Evolutionary conservation across 306 rosid genomes (phyloP).

Genomic region (Acacia acuminata): DNA sequence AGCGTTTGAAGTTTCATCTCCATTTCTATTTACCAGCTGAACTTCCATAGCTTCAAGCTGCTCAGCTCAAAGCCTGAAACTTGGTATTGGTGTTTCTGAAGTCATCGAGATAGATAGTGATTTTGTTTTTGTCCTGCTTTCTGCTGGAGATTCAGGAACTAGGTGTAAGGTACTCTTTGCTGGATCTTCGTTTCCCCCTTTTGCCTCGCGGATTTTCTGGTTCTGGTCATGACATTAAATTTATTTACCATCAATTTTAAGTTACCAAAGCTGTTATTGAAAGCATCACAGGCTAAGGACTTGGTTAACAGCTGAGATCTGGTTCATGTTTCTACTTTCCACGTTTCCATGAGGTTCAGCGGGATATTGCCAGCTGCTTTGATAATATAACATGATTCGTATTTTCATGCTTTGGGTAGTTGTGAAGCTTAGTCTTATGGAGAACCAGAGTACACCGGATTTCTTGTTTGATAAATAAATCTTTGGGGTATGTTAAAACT

Average conservation of each 20-base stretch:
- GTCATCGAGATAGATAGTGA: conserved; percentile 39
- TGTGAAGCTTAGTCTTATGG: background rate
- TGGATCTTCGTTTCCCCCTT: conserved; percentile 34
- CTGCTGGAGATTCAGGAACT: conserved; percentile 37
- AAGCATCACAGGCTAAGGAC: background rate
- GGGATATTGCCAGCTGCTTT: background rate
- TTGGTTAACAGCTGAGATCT: conserved; percentile 21
- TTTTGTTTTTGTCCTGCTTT: background rate
- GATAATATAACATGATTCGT: background rate
- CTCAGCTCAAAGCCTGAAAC: conserved; percentile 3
- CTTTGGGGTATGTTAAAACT: background rate
- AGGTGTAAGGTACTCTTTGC: conserved; percentile 40
- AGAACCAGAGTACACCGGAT: background rate
- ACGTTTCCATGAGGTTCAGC: background rate
- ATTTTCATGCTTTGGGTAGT: background rate
- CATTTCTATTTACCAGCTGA: background rate
- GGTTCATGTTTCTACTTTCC: background rate
- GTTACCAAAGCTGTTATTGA: background rate
- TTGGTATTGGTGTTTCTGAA: conserved; percentile 39
- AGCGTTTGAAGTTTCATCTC: background rate
- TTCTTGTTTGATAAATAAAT: background rate
- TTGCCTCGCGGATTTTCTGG: background rate
- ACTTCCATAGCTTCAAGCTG: background rate
- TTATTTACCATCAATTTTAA: background rate
- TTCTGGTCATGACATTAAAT: conserved; percentile 8